phyloP scores from a whole-genome alignment of 2,329 filamentous ascomycete species.

The Sporothrix globosa region DNA sequence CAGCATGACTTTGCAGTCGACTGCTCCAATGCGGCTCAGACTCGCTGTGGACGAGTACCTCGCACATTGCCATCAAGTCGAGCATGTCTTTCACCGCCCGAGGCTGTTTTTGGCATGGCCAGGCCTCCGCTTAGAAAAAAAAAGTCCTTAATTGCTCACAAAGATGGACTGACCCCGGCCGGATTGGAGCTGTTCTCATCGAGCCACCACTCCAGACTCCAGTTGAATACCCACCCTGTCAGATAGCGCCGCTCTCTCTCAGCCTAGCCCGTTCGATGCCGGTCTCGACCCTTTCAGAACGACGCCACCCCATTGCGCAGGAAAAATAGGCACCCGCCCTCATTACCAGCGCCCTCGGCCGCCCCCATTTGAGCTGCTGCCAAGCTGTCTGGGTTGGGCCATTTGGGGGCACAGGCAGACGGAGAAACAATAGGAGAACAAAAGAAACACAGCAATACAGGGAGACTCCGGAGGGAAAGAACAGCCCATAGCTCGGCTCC shows the following conservation, averaged over 20 bases:
- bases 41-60: too few relatives aligned
- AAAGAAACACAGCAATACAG: too few relatives aligned
- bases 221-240: neutral
- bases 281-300: conserved; percentile 30
- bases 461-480: too few relatives aligned
- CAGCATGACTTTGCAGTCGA: too few relatives aligned
- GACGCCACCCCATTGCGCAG: neutral
- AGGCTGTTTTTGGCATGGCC: neutral
- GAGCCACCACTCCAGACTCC: too few relatives aligned
- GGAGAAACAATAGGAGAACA: neutral
- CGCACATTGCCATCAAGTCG: too few relatives aligned
- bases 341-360: neutral
- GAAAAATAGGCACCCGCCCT: neutral
- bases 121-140: neutral
- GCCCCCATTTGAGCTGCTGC: neutral
- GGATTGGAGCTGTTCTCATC: too few relatives aligned
- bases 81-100: too few relatives aligned
- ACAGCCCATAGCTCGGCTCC: too few relatives aligned
- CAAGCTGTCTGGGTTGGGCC: neutral
- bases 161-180: too few relatives aligned
- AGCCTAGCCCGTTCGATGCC: conserved; percentile 29
- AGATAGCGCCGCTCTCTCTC: neutral
- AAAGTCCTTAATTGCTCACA: too few relatives aligned
- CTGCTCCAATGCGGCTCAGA: too few relatives aligned
- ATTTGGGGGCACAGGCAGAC: neutral